Base-by-base conservation (phyloP, 2,329 filamentous ascomycete genomes). In the Dactylella cylindrospora region DNA sequence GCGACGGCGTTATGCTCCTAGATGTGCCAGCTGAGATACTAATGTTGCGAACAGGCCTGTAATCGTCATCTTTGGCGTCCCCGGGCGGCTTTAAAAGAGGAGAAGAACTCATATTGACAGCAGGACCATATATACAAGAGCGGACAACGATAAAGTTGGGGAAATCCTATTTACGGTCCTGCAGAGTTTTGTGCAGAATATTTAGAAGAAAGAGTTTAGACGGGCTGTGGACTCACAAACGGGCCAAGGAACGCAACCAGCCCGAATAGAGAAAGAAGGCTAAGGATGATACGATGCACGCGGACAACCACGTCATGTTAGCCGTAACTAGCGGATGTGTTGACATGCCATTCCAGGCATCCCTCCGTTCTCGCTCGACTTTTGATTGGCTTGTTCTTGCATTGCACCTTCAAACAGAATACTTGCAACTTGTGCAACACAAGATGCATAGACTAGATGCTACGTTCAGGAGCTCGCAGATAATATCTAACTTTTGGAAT, bases 281-380 rank as follows among this genome's bases (percentile, higher is more conserved):
- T n/a, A n/a, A n/a, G n/a, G n/a, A n/a, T 62, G 57, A 62, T 62
- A 32, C 10, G 46, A 23, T 19, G 44, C 53, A 60, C 49, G 49
- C 31, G 43, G 57, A 50, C 49, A 61, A 62, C 51, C 55, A 62
- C 49, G 49, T 62, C 57, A 62, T 47, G 28, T 44, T 46, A 35
- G 26, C 15, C n/a, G n/a, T n/a, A n/a, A n/a, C n/a, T n/a, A n/a
- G n/a, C n/a, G n/a, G n/a, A n/a, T n/a, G n/a, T n/a, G n/a, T n/a
- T n/a, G n/a, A n/a, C n/a, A n/a, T n/a, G n/a, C n/a, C n/a, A n/a
- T n/a, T n/a, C n/a, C n/a, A n/a, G n/a, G n/a, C n/a, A n/a, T n/a
- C n/a, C n/a, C n/a, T n/a, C 55, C 28, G 49, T 13, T 51, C 26
- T 47, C 40, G 54, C 23, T n/a, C 15, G 32, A 23, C 38, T 12